Percentiles rank a stretch among this genome's conserved stretches.
Conservation (phyloP, 2,329 filamentous ascomycete species). For the Emydomyces testavorans region DNA sequence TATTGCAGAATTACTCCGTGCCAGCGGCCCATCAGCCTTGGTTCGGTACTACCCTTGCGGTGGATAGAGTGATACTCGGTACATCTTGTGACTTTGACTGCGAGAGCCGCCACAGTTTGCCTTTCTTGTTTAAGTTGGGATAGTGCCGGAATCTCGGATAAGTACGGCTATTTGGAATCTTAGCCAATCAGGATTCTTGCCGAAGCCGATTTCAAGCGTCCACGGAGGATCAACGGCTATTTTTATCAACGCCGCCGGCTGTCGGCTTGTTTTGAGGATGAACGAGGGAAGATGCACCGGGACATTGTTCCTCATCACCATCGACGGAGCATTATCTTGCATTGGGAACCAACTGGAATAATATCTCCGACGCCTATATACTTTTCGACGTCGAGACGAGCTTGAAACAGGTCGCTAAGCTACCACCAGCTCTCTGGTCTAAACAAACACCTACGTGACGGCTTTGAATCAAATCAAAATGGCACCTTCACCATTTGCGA, state of each 20-base stretch:
- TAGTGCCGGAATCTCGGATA: conserved; percentile 12
- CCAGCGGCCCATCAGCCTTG: background rate
- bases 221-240: conserved; percentile 4
- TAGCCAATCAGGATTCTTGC: conserved; percentile 10
- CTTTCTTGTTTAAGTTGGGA: background rate
- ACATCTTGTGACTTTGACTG: no score
- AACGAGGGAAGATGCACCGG: background rate
- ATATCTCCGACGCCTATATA: conserved; percentile 11
- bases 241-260: background rate
- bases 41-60: background rate
- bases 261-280: background rate
- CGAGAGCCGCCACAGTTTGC: background rate
- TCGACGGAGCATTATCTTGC: background rate
- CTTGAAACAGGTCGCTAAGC: no score
- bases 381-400: no score
- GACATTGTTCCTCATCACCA: background rate
- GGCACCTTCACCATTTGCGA: conserved; percentile 13
- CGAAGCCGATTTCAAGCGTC: conserved; percentile 4
- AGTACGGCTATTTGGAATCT: conserved; percentile 10
- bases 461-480: background rate
- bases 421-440: no score
- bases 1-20: background rate
- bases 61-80: background rate
- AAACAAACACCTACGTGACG: no score
- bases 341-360: background rate